These are phyloP conservation scores for Dentipellis sp. DNA, from an alignment of 768 basidiomycete species.

Conservation along the genomic window DNA sequence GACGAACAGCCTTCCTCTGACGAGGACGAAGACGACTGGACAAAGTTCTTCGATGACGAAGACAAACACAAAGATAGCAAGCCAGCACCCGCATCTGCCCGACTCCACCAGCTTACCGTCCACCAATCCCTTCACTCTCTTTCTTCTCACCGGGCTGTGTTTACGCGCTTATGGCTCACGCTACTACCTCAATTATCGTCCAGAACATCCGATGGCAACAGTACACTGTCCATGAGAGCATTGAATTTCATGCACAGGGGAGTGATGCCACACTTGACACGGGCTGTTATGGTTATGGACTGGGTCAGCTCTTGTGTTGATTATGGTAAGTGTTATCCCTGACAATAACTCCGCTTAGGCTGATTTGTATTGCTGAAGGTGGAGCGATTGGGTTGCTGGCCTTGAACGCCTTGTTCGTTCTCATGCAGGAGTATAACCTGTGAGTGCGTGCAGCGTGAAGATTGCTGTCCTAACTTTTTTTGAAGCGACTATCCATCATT, in stretches of 20 bases:
- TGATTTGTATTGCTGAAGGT: conserved; percentile 27
- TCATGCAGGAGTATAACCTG: conserved; percentile 94
- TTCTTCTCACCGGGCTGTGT: conserved; percentile 69
- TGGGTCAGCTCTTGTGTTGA: conserved; percentile 85
- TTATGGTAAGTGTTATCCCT: conserved; percentile 39
- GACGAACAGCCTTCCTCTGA: conserved; percentile 20
- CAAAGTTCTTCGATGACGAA: conserved; percentile 64
- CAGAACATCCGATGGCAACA: conserved; percentile 21
- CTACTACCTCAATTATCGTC: conserved; percentile 51
- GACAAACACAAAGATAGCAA: conserved; percentile 19
- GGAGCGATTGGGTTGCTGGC: conserved; percentile 82
- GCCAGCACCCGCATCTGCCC: conserved; percentile 17
- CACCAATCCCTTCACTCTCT: conserved; percentile 75
- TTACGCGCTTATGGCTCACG: conserved; percentile 73
- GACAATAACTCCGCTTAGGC: neutral
- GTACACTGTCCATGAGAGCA: conserved; percentile 41
- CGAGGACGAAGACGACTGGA: conserved; percentile 60
- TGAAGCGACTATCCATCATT: conserved; percentile 90
- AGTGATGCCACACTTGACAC: conserved; percentile 75
- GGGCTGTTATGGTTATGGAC: conserved; percentile 79
- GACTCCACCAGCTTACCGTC: conserved; percentile 57
- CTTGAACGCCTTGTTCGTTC: conserved; percentile 81
- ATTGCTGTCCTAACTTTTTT: neutral
- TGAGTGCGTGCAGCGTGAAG: conserved; percentile 28
- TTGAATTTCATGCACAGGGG: conserved; percentile 76